These are phyloP conservation scores for Claviceps sp. DNA, from an alignment of 2,329 filamentous ascomycete species.

Conservation along the genomic window DNA sequence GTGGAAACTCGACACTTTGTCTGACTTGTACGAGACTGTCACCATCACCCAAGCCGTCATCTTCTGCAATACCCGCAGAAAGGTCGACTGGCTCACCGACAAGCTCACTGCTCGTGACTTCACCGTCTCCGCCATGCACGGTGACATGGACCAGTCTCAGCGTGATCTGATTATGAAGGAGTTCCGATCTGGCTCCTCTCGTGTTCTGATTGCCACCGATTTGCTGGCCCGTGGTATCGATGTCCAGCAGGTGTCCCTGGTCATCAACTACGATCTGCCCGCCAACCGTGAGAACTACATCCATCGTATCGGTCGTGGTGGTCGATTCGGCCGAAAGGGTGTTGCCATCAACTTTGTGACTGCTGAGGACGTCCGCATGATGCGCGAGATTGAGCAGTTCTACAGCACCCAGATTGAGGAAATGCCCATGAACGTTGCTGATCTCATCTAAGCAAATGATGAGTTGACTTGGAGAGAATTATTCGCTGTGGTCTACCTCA, in stretches of 20 bases:
- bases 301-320: slow-evolving; percentile 97
- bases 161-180: slow-evolving; percentile 99
- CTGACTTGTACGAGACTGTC: slow-evolving; percentile 96
- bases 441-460: slow-evolving; percentile 49
- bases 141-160: slow-evolving; percentile 96
- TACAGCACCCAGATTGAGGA: slow-evolving; percentile 99
- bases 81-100: slow-evolving; percentile 99
- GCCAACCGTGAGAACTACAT: slow-evolving; percentile 99
- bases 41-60: slow-evolving; percentile 99
- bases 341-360: slow-evolving; percentile 99
- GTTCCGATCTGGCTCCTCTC: slow-evolving; percentile 96
- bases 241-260: slow-evolving; percentile 97
- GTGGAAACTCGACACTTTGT: slow-evolving; percentile 99
- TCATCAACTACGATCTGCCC: slow-evolving; percentile 99
- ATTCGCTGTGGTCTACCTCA: too few species aligned
- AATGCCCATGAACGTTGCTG: slow-evolving; percentile 93
- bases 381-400: slow-evolving; percentile 99
- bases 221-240: slow-evolving; percentile 98
- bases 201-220: slow-evolving; percentile 97
- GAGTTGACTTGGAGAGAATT: background rate
- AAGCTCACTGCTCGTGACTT: slow-evolving; percentile 98
- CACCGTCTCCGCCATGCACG: slow-evolving; percentile 99
- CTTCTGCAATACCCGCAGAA: slow-evolving; percentile 99
- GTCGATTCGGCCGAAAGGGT: slow-evolving; percentile 99
- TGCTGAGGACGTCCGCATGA: slow-evolving; percentile 97